Conservation (phyloP, 164 flowering plant genomes). For the Litsea cubeba region DNA sequence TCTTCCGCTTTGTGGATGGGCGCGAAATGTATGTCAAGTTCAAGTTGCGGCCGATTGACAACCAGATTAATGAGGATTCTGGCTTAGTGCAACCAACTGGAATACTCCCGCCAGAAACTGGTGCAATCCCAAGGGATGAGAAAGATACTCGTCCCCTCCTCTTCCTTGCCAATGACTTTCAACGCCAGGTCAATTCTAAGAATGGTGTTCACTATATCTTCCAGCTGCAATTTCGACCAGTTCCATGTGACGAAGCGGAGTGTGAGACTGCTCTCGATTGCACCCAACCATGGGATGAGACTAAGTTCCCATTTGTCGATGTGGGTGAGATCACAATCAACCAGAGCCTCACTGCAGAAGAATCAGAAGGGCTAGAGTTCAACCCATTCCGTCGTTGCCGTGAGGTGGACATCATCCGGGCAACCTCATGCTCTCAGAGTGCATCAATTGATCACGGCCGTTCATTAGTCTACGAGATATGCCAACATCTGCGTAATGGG, state of each 20-base stretch:
- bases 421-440: conserved; percentile 57
- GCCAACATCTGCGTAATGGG: conserved; percentile 60
- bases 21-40: conserved; percentile 62
- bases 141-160: conserved; percentile 55
- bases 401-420: conserved; percentile 60
- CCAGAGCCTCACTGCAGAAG: conserved; percentile 40
- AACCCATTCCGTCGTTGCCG: conserved; percentile 54
- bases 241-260: conserved; percentile 36
- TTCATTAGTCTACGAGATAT: conserved; percentile 66
- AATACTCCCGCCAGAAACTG: conserved; percentile 80
- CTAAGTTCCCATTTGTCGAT: conserved; percentile 48
- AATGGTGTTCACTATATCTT: conserved; percentile 56
- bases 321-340: conserved; percentile 51
- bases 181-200: conserved; percentile 37
- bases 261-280: conserved; percentile 56
- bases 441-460: conserved; percentile 86
- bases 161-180: conserved; percentile 70
- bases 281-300: conserved; percentile 72
- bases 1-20: conserved; percentile 51
- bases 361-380: conserved; percentile 57
- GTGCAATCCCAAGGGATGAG: conserved; percentile 60
- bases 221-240: conserved; percentile 53
- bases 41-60: conserved; percentile 58
- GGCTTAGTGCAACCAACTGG: conserved; percentile 66
- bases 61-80: conserved; percentile 44